Evolutionary conservation across 345 rosid genomes (phyloP).

Genomic region (Syzygium jambos): DNA sequence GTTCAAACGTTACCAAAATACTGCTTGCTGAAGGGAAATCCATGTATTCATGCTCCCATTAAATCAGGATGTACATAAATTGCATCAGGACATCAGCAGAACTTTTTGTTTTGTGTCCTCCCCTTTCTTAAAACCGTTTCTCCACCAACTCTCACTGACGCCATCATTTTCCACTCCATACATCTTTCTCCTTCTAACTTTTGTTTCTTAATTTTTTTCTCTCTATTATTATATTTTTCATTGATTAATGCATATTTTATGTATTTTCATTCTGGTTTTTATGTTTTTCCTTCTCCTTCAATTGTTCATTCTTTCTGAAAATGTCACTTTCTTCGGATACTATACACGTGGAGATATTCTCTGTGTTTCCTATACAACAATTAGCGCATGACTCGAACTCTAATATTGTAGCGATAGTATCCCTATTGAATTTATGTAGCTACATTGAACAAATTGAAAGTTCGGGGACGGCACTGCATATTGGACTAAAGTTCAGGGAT

Average conservation of each 20-base stretch:
- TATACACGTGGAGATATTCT: neutral
- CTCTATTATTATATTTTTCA: neutral
- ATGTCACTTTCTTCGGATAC: neutral
- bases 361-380: neutral
- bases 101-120: neutral
- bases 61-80: neutral
- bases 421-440: neutral
- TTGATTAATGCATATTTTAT: neutral
- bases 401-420: neutral
- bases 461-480: too few relatives aligned
- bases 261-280: neutral
- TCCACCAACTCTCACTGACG: neutral
- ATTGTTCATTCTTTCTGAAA: neutral
- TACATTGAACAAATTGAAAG: neutral
- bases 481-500: too few relatives aligned
- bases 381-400: neutral
- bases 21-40: neutral
- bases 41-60: neutral
- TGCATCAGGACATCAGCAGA: neutral
- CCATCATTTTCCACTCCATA: neutral
- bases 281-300: neutral
- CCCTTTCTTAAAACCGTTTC: neutral
- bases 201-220: neutral
- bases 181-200: neutral
- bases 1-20: neutral